phyloP scores from a whole-genome alignment of 2,329 filamentous ascomycete species.

The Akanthomyces lecanii region DNA sequence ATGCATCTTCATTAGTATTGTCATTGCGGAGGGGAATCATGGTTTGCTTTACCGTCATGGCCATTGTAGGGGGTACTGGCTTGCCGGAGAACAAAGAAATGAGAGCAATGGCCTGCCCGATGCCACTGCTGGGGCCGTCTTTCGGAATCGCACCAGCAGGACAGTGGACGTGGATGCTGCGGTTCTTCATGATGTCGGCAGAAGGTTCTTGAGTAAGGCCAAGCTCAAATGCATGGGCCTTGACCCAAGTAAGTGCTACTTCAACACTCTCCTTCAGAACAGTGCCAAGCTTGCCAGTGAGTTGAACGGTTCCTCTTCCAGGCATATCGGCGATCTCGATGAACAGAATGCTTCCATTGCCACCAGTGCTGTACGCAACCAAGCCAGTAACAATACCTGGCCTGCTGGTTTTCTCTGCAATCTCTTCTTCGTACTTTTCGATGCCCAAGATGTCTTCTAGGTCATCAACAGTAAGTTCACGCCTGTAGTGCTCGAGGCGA shows the following conservation, averaged over 20 bases:
- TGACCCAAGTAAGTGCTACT: conserved; percentile 94
- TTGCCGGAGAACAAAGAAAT: conserved; percentile 86
- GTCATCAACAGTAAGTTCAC: conserved; percentile 70
- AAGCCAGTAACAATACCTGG: conserved; percentile 94
- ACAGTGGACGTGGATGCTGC: conserved; percentile 93
- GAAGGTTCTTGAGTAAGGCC: conserved; percentile 75
- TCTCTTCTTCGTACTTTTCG: conserved; percentile 91
- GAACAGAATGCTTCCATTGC: conserved; percentile 93
- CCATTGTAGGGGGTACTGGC: conserved; percentile 82
- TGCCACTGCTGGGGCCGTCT: conserved; percentile 80
- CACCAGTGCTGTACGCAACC: conserved; percentile 88
- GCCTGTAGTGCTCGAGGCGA: conserved; percentile 64
- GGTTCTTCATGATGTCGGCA: conserved; percentile 93
- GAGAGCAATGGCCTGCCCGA: conserved; percentile 89
- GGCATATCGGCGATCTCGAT: conserved; percentile 99
- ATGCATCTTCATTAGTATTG: conserved; percentile 24
- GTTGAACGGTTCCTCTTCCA: conserved; percentile 82
- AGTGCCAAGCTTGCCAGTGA: conserved; percentile 93
- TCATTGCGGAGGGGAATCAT: neutral
- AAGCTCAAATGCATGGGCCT: conserved; percentile 88
- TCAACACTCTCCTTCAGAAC: conserved; percentile 97
- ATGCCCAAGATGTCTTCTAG: conserved; percentile 88
- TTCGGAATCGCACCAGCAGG: conserved; percentile 94
- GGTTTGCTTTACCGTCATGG: conserved; percentile 69
- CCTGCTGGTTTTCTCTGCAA: conserved; percentile 77